Percentiles rank a stretch among this genome's conserved stretches.
Conservation (phyloP, 2,329 filamentous ascomycete species). For the Blastomyces parvus region DNA sequence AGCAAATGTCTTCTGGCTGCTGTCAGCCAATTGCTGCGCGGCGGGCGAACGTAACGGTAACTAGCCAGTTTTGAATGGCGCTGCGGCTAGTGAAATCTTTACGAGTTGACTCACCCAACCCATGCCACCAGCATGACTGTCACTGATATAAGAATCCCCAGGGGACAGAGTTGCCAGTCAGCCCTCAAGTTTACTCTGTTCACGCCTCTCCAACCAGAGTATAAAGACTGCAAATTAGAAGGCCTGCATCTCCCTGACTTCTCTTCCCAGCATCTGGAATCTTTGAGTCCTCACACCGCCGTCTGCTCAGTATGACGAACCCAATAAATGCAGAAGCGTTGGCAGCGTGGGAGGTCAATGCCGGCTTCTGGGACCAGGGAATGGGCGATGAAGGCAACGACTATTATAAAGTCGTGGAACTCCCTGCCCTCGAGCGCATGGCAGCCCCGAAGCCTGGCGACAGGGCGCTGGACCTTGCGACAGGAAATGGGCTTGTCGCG, state of each 20-base stretch:
- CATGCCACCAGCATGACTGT: background rate
- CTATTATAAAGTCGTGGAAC: conserved; percentile 38
- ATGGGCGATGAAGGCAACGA: conserved; percentile 37
- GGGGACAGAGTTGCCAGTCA: background rate
- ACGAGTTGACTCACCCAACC: background rate
- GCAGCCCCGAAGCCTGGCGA: conserved; percentile 22
- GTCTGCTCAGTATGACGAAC: background rate
- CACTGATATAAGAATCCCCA: background rate
- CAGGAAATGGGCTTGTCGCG: conserved; percentile 42
- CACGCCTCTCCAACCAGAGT: background rate
- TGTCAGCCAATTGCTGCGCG: no score
- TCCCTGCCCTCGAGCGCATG: conserved; percentile 34
- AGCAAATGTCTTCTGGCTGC: no score
- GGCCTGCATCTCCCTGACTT: background rate
- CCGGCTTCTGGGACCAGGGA: conserved; percentile 35
- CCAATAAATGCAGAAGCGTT: conserved; percentile 8
- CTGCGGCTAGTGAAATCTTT: background rate
- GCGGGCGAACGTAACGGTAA: no score
- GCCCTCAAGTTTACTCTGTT: background rate
- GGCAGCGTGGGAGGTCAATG: conserved; percentile 34
- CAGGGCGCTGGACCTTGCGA: conserved; percentile 41
- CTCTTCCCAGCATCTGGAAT: background rate
- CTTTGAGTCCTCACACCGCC: background rate
- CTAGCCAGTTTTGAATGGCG: no score
- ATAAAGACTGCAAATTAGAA: background rate